These are phyloP conservation scores for Jasminum sambac DNA, from an alignment of 257 asterid genomes.

Conservation along the genomic window DNA sequence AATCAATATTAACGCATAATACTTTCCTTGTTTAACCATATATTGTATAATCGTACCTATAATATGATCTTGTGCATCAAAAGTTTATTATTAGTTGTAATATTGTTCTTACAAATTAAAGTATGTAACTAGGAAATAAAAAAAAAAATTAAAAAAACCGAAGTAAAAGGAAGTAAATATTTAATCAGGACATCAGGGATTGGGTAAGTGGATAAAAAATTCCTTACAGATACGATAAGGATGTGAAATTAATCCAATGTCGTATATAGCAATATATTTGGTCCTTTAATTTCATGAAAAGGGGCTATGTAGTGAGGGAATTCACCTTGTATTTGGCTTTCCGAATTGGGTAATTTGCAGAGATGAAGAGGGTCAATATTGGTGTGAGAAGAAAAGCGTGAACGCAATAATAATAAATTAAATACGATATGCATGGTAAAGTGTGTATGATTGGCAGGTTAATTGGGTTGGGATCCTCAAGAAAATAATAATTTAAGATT, in stretches of 20 bases:
- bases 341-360: slow-evolving; percentile 20
- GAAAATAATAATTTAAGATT: neutral
- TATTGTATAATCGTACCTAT: too few species aligned
- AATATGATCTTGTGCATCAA: too few species aligned
- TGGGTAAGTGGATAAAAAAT: neutral
- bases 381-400: slow-evolving; percentile 13
- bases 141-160: neutral
- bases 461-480: slow-evolving; percentile 31
- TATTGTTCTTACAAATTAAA: too few species aligned
- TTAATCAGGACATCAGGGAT: neutral
- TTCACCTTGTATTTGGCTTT: slow-evolving; percentile 17
- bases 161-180: neutral
- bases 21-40: too few species aligned
- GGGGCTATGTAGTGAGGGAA: slow-evolving; percentile 7
- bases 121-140: too few species aligned
- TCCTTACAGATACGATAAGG: neutral
- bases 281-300: neutral
- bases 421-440: neutral
- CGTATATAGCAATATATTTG: neutral
- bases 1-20: too few species aligned
- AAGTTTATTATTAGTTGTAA: too few species aligned
- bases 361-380: slow-evolving; percentile 12
- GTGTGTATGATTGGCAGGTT: neutral
- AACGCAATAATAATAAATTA: neutral
- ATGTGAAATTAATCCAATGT: neutral